Evolutionary conservation across 2,329 filamentous ascomycete species (phyloP), one percentile per base, ranked within the genome.

Genomic region (Calonectria hawksworthii): DNA sequence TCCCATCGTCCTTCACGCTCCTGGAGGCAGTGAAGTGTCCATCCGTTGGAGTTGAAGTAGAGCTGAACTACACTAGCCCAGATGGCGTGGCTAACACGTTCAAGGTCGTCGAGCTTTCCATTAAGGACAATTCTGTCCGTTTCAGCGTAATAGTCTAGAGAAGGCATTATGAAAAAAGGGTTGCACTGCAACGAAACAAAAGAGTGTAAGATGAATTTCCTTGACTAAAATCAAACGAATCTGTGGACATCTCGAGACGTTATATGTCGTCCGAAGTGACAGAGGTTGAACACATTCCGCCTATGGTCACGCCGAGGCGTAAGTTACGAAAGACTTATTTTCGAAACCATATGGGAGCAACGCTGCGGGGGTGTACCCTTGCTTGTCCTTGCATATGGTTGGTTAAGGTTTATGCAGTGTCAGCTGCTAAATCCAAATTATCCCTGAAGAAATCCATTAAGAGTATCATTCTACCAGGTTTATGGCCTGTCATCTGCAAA

Each of bases 21-120:
- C 6, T 41, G 16, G 23, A 75, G 52, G 21, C 70, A 73, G n/a
- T 71, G 68, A 51, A 75, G 64, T 8, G 56, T 75, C 73, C 73
- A 75, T 14, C 54, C 54, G 64, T 68, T 70, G 56, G 69, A 54
- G 56, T 73, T 70, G 30, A 68, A 59, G 47, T 68, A 69, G 11
- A 52, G 54, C 21, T 74, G 56, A 59, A 73, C 73, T 8, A 66
- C 68, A 14, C 72, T 73, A 10, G 73, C 72, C 73, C 73, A 74
- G 1, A 74, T 65, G 18, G 30, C 73, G 9, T 71, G 73, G 16
- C 73, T 66, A n/a, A 74, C 47, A 36, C n/a, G 47, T 51, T 72
- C 65, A 65, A 68, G 64, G 16, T 72, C 16, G 30, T 69, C 63
- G 36, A 44, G 52, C 23, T 70, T 59, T 47, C 52, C 28, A 64